phyloP scores from a whole-genome alignment of 2,329 filamentous ascomycete genomes.

The Penicillium paneum region DNA sequence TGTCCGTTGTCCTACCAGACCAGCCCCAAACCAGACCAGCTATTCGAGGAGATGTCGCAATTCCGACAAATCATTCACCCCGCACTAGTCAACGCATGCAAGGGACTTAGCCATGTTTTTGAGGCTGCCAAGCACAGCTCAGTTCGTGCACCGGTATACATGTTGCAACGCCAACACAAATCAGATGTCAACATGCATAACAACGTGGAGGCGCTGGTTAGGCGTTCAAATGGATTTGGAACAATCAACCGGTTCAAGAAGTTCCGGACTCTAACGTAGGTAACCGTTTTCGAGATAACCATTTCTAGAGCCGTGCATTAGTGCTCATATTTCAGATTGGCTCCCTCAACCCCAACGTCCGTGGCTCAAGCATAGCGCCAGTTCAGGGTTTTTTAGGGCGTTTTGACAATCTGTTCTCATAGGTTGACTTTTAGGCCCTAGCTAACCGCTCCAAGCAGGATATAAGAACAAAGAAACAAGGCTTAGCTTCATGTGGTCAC shows the following conservation, averaged over 20 bases:
- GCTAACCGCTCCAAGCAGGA: background rate
- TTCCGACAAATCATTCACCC: background rate
- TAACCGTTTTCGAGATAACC: background rate
- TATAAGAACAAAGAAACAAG: background rate
- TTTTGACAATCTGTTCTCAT: background rate
- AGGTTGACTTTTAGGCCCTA: background rate
- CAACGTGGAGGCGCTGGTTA: background rate
- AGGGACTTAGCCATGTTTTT: background rate
- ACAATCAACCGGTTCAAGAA: background rate
- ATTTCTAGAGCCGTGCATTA: constrained; percentile 12
- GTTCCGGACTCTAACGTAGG: background rate
- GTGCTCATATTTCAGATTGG: constrained; percentile 11
- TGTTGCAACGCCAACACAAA: too few relatives aligned
- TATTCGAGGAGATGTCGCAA: background rate
- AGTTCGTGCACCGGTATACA: background rate
- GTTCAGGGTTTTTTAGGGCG: background rate
- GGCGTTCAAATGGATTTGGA: background rate
- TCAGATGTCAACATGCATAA: background rate
- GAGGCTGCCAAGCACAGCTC: background rate
- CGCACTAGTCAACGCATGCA: background rate
- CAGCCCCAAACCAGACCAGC: background rate
- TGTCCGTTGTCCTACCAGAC: background rate
- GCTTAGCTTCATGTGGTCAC: background rate
- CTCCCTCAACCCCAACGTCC: background rate
- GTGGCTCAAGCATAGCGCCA: constrained; percentile 1